Base-by-base conservation (phyloP, 192 early-diverging fungal genomes). In the Haplosporangium gracile region DNA sequence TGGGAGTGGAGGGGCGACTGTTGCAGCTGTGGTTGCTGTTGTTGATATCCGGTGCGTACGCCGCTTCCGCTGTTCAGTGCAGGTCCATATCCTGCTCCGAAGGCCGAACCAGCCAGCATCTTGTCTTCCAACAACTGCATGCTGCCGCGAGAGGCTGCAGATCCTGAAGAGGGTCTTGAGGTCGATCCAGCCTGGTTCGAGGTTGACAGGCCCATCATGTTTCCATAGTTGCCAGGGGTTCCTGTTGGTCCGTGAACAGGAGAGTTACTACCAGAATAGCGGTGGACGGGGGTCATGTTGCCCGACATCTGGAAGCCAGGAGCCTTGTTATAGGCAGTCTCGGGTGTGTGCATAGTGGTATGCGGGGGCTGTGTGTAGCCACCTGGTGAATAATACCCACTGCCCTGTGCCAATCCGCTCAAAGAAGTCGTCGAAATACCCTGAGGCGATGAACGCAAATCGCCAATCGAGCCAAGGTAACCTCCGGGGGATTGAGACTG, bases 21-120 rank as follows among this genome's bases (percentile, higher is more conserved):
- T 32, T 74, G 73, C 18, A 55, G 68, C 1, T 69, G n/a, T 8
- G 18, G 8, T 20, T 36, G 36, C 29, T 80, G 81, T 16, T 83
- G 82, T 34, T 83, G 78, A 15, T 79, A 77, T 24, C 74, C 68
- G 22, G 78, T 29, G 24, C 49, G 26, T 10, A 75, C 70, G 13
- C 68, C 49, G 20, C 70, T 49, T n/a, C 79, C 79, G 29, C 84
- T 81, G 74, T 86, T 86, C 40, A 86, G 36, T 2, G 84, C 32
- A 20, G 84, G 84, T 32, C 84, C 84, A 70, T 86, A 86, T 6
- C 84, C 84, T 40, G 84, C 45, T 47, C 84, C 79, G 47, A 86
- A 86, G 26, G 84, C 65, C 6, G 65, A 43, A 36, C 75, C 76
- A 8, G 82, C 49, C 38, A 85, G 47, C 73, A 79, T 68, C 24